Conservation (phyloP, 2,329 filamentous ascomycete species). For the Dothiorella sarmentorum region DNA sequence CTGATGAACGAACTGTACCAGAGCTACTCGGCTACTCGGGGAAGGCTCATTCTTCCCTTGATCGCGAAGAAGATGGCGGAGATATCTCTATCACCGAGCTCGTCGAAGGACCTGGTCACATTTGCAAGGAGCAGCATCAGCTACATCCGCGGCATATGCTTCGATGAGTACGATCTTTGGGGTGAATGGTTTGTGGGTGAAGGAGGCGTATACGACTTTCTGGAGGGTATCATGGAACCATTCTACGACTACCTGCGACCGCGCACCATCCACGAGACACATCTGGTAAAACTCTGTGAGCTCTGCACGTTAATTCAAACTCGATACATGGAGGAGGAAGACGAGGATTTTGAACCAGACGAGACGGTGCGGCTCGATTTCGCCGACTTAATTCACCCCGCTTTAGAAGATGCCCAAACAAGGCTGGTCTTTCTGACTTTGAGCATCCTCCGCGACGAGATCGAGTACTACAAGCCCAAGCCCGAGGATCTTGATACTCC, state of each 20-base stretch:
- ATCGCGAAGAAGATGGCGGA: constrained; percentile 59
- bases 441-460: constrained; percentile 61
- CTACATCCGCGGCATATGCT: constrained; percentile 62
- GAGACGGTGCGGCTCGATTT: constrained; percentile 59
- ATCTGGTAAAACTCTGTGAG: constrained; percentile 64
- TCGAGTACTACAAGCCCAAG: constrained; percentile 63
- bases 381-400: constrained; percentile 58
- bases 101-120: constrained; percentile 60
- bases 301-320: constrained; percentile 64
- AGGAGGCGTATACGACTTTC: constrained; percentile 60
- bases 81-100: constrained; percentile 56
- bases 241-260: constrained; percentile 64
- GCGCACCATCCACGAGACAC: constrained; percentile 63
- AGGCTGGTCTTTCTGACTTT: constrained; percentile 64
- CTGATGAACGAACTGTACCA: constrained; percentile 63
- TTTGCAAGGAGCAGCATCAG: constrained; percentile 64
- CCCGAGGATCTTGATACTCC: constrained; percentile 65
- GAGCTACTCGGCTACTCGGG: constrained; percentile 58
- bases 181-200: constrained; percentile 64
- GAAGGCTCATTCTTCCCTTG: constrained; percentile 58
- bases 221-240: constrained; percentile 65
- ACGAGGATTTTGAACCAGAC: constrained; percentile 49
- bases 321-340: constrained; percentile 57
- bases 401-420: constrained; percentile 65
- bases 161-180: constrained; percentile 67